Evolutionary conservation across 1,284 basidiomycete species (phyloP).

Genomic region (Apiotrichum montevideense): DNA sequence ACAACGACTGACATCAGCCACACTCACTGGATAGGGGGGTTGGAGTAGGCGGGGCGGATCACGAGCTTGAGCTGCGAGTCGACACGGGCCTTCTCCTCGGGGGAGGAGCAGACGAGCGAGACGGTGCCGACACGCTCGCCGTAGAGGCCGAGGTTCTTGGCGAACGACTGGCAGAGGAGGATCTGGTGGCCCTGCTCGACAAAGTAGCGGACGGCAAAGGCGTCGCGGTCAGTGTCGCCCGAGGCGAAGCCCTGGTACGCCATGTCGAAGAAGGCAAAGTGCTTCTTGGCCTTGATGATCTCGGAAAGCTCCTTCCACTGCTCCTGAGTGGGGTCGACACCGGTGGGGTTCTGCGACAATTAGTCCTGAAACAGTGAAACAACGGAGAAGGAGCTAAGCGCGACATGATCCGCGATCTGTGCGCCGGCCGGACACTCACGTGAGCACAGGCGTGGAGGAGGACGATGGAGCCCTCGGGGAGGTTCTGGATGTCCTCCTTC

Average conservation of each 20-base stretch:
- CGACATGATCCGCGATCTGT: conserved; percentile 23
- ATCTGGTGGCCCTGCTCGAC: conserved; percentile 80
- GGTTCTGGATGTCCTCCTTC: conserved; percentile 69
- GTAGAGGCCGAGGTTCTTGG: conserved; percentile 98
- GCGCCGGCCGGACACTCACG: not conserved
- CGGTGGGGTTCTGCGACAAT: conserved; percentile 79
- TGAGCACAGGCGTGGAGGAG: conserved; percentile 16
- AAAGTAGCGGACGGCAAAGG: conserved; percentile 92
- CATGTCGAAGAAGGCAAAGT: conserved; percentile 58
- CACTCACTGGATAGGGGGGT: conserved; percentile 74
- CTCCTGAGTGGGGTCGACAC: conserved; percentile 86
- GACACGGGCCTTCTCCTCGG: conserved; percentile 80
- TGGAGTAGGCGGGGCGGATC: conserved; percentile 97
- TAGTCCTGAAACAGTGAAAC: no score
- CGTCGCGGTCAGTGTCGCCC: conserved; percentile 79
- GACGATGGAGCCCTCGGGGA: conserved; percentile 49
- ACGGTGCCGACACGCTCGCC: conserved; percentile 96
- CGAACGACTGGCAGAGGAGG: conserved; percentile 87
- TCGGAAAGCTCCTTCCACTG: conserved; percentile 93
- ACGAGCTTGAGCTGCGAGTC: conserved; percentile 94
- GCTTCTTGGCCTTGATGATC: conserved; percentile 61
- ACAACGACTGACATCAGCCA: conserved; percentile 13
- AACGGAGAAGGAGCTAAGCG: no score
- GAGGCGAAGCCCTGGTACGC: conserved; percentile 96
- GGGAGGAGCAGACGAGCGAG: conserved; percentile 66